Percentiles rank a stretch among this genome's conserved stretches.
Conservation (phyloP, 495 filamentous ascomycete genomes). For the Daldinia bambusicola region DNA sequence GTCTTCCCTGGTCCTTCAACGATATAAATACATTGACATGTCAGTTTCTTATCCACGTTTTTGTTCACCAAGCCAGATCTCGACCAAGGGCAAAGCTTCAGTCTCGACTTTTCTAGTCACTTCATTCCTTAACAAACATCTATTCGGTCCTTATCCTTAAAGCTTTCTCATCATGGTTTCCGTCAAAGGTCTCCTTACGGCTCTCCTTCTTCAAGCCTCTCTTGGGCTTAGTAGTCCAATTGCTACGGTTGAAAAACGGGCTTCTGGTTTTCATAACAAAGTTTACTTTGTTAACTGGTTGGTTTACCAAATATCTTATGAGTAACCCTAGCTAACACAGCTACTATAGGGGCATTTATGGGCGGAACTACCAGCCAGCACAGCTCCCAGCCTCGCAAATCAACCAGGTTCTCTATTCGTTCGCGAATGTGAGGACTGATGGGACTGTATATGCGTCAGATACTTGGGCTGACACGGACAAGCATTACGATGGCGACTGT, state of each 20-base stretch:
- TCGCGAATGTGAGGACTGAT: slow-evolving; percentile 82
- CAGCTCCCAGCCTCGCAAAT: slow-evolving; percentile 82
- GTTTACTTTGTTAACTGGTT: slow-evolving; percentile 63
- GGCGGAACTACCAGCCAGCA: slow-evolving; percentile 79
- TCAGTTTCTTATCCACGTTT: slow-evolving; percentile 10
- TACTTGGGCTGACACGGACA: slow-evolving; percentile 71
- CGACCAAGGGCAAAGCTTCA: slow-evolving; percentile 32
- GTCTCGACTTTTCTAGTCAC: slow-evolving; percentile 25
- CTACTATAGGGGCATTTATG: slow-evolving; percentile 78
- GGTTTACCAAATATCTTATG: not conserved
- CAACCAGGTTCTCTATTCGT: slow-evolving; percentile 89
- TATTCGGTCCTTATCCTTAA: slow-evolving; percentile 16
- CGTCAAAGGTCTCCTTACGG: slow-evolving; percentile 32
- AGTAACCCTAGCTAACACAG: slow-evolving; percentile 16
- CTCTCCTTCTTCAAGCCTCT: slow-evolving; percentile 45
- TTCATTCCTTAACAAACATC: slow-evolving; percentile 9
- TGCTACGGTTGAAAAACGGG: slow-evolving; percentile 31
- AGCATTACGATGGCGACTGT: slow-evolving; percentile 71
- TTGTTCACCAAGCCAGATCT: slow-evolving; percentile 22
- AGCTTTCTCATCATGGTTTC: slow-evolving; percentile 43
- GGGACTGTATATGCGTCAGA: slow-evolving; percentile 78
- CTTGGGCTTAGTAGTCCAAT: slow-evolving; percentile 39
- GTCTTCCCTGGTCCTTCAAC: not conserved
- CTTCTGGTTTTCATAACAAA: slow-evolving; percentile 52
- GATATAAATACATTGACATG: slow-evolving; percentile 32